Evolutionary conservation across 192 early-diverging fungal species (phyloP), one percentile per base, ranked within the genome.

Genomic region (Chytriomyces sp.): DNA sequence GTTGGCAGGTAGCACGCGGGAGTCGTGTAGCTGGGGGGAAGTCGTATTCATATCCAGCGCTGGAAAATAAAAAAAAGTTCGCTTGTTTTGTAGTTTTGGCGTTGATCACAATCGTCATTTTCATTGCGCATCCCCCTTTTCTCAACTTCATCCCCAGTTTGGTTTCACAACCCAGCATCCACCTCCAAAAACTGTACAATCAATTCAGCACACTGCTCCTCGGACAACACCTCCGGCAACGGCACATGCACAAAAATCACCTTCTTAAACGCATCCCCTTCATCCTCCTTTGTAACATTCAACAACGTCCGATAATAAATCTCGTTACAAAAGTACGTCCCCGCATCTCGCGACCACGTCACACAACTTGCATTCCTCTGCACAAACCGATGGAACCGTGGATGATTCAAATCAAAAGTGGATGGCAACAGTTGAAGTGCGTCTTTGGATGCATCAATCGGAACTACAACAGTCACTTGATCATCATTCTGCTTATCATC

Each of bases 311-410:
- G 26, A 47, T 75, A 75, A 43, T 26, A 75, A 11, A 75, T 75
- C 28, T 75, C 73, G 49, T 75, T 75, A 48, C 73, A 75, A 57
- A 48, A 75, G 43, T 65, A 75, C 64, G 45, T 43, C 3, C 73
- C 73, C 11, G 73, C 73, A 48, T 75, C 73, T 8, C 73, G 73
- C 16, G 73, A 75, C 73, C 73, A 75, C 18, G 18, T 8, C 46
- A 43, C 73, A 16, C 10, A 6, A 16, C 10, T 2, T 4, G 23
- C 6, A 20, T 64, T 45, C 13, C 7, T 61, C 23, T 8, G 6
- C 64, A 75, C 23, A 45, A 46, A 75, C 7, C 23, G 50, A 75
- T 75, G 43, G 16, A 75, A 50, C 2, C 60, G 18, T 4, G 26
- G 43, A 7, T 20, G 9, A 35, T 66, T 45, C 43, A 66, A 10